Evolutionary conservation across 129 eudicot genomes (phyloP).

Genomic region (Saposhnikovia divaricata): DNA sequence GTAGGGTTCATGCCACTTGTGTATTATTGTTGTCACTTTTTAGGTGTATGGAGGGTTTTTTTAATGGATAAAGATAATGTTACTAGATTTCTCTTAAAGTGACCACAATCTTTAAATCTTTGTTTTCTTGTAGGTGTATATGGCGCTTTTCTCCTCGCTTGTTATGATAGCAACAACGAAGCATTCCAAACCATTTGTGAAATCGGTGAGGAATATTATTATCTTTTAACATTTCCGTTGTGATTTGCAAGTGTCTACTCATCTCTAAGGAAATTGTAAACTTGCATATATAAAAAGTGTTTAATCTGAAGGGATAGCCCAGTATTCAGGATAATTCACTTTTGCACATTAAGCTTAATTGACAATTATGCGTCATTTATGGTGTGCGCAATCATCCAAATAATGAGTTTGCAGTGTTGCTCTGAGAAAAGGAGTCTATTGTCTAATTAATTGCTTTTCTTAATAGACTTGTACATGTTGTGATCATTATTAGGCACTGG

Average conservation of each 20-base stretch:
- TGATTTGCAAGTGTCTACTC: neutral
- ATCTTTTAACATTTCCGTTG: neutral
- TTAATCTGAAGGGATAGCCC: neutral
- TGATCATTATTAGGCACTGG: constrained; percentile 61
- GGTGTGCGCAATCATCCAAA: neutral
- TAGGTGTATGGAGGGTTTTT: neutral
- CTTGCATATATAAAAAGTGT: neutral
- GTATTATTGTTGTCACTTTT: neutral
- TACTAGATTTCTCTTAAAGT: neutral
- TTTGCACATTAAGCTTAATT: neutral
- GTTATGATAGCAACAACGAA: constrained; percentile 75
- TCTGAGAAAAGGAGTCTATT: neutral
- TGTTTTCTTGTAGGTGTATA: constrained; percentile 47
- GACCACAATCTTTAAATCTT: neutral
- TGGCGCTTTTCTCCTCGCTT: constrained; percentile 96
- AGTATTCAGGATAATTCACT: neutral
- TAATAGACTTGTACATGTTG: neutral
- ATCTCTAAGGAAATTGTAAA: neutral
- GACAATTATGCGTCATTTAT: neutral
- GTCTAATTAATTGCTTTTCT: neutral
- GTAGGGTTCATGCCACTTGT: neutral
- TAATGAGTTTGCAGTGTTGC: neutral
- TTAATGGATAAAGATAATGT: neutral
- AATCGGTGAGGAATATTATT: constrained; percentile 44
- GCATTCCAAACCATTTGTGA: constrained; percentile 91